A percentile compares a stretch with the other conserved stretches of the same genome.
phyloP scores from a whole-genome alignment of 1,284 basidiomycete genomes.

The Macrocybe sp. region DNA sequence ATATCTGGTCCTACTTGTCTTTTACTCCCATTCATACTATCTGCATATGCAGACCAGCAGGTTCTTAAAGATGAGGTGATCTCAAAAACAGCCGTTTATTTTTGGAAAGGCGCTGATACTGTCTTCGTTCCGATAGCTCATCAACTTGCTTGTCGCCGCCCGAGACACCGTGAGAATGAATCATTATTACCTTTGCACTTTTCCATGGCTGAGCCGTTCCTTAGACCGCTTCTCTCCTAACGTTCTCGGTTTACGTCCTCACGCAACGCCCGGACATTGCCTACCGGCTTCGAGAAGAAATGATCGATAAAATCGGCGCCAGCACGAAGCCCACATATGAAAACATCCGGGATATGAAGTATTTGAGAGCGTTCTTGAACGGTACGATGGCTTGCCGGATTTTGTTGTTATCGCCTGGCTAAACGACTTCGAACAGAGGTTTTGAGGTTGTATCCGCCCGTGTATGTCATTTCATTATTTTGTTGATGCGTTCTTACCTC shows the following conservation, averaged over 20 bases:
- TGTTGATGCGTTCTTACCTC: not conserved
- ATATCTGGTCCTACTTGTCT: not conserved
- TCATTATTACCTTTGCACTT: not conserved
- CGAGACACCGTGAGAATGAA: conserved; percentile 37
- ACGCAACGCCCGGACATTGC: conserved; percentile 41
- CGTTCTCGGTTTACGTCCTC: conserved; percentile 47
- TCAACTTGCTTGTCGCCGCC: conserved; percentile 48
- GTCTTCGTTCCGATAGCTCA: conserved; percentile 12
- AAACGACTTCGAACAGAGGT: conserved; percentile 21
- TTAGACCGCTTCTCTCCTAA: conserved; percentile 41
- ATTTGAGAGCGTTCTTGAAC: conserved; percentile 44
- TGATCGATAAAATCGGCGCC: conserved; percentile 36
- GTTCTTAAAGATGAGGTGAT: conserved; percentile 39
- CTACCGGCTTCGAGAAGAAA: conserved; percentile 40
- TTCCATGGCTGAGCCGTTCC: not conserved
- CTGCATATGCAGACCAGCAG: conserved; percentile 15
- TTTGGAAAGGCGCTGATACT: not conserved
- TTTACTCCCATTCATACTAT: not conserved
- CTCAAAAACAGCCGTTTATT: not conserved
- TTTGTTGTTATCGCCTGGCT: not conserved
- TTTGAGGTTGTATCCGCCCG: conserved; percentile 28
- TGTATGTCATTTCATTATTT: conserved; percentile 20
- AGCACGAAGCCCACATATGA: conserved; percentile 35
- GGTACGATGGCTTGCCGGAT: conserved; percentile 23
- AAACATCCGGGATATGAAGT: conserved; percentile 43